Conservation (phyloP, 2,329 filamentous ascomycete genomes). For the Fusarium ramigenum region DNA sequence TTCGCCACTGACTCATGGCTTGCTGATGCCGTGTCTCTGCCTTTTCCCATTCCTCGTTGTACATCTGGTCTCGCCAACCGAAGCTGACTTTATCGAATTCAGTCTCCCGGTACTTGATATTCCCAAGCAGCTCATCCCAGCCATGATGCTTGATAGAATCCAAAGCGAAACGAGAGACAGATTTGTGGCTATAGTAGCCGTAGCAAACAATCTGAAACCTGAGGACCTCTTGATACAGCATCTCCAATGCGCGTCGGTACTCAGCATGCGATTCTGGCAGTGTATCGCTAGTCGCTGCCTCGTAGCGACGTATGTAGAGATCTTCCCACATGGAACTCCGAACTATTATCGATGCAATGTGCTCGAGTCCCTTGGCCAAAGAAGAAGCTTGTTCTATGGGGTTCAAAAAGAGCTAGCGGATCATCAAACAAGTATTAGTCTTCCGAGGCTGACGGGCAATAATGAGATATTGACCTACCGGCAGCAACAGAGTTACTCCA, state of each 20-base stretch:
- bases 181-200: background rate
- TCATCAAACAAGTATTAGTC: fast-evolving
- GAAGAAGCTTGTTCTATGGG: background rate
- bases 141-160: fast-evolving
- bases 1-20: background rate
- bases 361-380: background rate
- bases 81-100: background rate
- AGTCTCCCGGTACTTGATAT: fast-evolving
- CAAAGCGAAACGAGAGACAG: fast-evolving
- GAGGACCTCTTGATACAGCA: background rate
- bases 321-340: background rate
- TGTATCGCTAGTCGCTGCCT: fast-evolving
- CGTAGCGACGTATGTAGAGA: fast-evolving
- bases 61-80: background rate
- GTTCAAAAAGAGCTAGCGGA: background rate
- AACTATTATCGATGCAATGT: background rate
- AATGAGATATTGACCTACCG: background rate
- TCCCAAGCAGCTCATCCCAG: fast-evolving
- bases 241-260: fast-evolving
- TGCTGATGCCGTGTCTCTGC: fast-evolving
- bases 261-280: background rate
- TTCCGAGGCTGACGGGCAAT: fast-evolving
- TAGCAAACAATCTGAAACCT: background rate
- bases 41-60: background rate
- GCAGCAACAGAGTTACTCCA: fast-evolving